Percentiles rank a stretch among this genome's conserved stretches.
Conservation (phyloP, 2,329 filamentous ascomycete genomes). For the Cladophialophora psammophila region DNA sequence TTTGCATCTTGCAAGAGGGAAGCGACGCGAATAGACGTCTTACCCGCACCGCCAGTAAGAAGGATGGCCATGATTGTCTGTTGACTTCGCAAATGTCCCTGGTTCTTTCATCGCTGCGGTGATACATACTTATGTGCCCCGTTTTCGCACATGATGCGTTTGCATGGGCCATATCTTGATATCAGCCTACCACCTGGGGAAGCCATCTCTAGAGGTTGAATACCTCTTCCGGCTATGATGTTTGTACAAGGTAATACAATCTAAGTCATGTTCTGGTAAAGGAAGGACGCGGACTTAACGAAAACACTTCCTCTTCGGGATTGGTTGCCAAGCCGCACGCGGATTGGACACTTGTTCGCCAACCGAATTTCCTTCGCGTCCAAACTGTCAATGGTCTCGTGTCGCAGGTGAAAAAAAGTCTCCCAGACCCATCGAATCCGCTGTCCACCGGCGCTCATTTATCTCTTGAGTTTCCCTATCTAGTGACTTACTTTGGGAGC, state of each 20-base stretch:
- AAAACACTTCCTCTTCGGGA: conserved; percentile 2
- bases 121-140: background rate
- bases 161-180: background rate
- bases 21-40: conserved; percentile 7
- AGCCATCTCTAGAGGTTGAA: background rate
- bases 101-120: background rate
- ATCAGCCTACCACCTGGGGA: background rate
- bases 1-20: conserved; percentile 5
- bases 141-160: background rate
- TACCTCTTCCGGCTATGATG: background rate
- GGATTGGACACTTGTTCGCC: conserved; percentile 24
- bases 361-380: conserved; percentile 33
- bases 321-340: conserved; percentile 1
- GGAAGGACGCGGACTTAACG: background rate
- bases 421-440: conserved; percentile 18
- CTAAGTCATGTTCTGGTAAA: background rate
- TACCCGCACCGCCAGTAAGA: conserved; percentile 7
- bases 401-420: conserved; percentile 37
- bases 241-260: background rate
- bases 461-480: conserved; percentile 2
- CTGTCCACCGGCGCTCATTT: conserved; percentile 2
- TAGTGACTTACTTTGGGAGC: background rate
- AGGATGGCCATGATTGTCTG: conserved; percentile 10
- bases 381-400: conserved; percentile 33
- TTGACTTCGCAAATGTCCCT: background rate